phyloP scores from a whole-genome alignment of 2,329 filamentous ascomycete genomes.

The Sarocladium strictum region DNA sequence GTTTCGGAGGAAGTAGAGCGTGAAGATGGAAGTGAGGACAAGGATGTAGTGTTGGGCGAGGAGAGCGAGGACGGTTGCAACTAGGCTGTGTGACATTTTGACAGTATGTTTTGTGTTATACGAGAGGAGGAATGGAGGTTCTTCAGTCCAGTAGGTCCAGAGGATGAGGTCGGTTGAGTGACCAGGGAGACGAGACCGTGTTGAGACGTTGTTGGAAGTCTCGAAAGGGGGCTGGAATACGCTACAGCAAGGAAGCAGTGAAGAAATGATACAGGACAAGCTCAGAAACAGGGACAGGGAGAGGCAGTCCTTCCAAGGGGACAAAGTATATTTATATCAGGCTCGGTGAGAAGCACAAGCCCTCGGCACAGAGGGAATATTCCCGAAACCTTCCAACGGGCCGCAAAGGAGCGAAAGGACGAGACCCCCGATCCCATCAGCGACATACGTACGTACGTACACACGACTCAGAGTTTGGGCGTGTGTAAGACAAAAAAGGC shows the following conservation, averaged over 20 bases:
- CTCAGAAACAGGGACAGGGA: no score
- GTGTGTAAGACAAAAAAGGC: neutral
- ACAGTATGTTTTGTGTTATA: neutral
- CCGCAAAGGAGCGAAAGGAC: neutral
- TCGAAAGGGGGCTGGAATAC: neutral
- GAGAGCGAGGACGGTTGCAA: neutral
- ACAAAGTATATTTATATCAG: no score
- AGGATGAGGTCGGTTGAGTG: neutral
- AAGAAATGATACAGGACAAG: no score
- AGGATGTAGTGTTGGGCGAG: neutral
- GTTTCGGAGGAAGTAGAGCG: conserved; percentile 8
- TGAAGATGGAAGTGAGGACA: neutral
- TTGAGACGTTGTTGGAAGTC: neutral
- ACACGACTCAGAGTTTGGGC: no score
- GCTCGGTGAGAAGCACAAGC: no score
- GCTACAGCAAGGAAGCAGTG: neutral
- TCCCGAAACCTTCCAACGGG: no score
- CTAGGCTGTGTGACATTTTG: neutral
- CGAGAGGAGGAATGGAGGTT: neutral
- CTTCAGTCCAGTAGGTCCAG: no score
- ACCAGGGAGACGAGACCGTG: neutral
- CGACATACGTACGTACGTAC: no score
- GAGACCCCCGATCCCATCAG: neutral
- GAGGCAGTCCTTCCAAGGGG: no score
- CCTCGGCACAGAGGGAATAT: no score